Evolutionary conservation across 75 land plant genomes (phyloP).

Genomic region (Picea glauca): DNA sequence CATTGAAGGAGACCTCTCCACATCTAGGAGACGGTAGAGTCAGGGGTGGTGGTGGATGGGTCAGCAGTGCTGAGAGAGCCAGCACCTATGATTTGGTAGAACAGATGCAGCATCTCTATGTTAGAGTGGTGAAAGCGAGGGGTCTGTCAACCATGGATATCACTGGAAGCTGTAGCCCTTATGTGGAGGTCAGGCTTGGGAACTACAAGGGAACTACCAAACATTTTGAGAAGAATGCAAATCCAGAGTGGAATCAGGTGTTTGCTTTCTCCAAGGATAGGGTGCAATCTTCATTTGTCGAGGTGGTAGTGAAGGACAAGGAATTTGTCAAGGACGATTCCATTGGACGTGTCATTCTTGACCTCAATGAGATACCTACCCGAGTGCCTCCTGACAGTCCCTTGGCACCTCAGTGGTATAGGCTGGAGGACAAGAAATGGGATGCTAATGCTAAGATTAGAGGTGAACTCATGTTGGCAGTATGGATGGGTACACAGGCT

Average conservation of each 20-base stretch:
- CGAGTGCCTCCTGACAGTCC: constrained; percentile 73
- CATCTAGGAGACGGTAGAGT: constrained; percentile 21
- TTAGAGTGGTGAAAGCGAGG: constrained; percentile 71
- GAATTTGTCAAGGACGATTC: constrained; percentile 60
- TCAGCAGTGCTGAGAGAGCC: constrained; percentile 15
- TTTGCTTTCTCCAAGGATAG: constrained; percentile 66
- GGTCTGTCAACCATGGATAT: constrained; percentile 71
- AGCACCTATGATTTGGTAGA: constrained; percentile 73
- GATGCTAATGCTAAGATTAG: constrained; percentile 6
- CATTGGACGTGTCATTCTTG: constrained; percentile 53
- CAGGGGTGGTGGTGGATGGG: constrained; percentile 7
- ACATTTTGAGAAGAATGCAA: constrained; percentile 46
- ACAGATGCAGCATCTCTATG: constrained; percentile 73
- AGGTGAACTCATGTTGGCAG: constrained; percentile 53
- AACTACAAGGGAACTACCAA: constrained; percentile 56
- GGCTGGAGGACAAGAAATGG: constrained; percentile 42
- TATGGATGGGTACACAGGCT: constrained; percentile 70
- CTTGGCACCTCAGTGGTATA: constrained; percentile 65
- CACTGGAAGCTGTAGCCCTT: constrained; percentile 68
- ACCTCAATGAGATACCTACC: constrained; percentile 56
- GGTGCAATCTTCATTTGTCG: constrained; percentile 39
- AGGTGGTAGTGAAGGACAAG: constrained; percentile 63
- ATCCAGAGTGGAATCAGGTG: constrained; percentile 67
- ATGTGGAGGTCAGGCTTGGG: constrained; percentile 69
- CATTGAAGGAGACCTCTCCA: constrained; percentile 64